Evolutionary conservation across 2,329 filamentous ascomycete species (phyloP), one percentile per base, ranked within the genome.

Genomic region (Claviceps sp.): DNA sequence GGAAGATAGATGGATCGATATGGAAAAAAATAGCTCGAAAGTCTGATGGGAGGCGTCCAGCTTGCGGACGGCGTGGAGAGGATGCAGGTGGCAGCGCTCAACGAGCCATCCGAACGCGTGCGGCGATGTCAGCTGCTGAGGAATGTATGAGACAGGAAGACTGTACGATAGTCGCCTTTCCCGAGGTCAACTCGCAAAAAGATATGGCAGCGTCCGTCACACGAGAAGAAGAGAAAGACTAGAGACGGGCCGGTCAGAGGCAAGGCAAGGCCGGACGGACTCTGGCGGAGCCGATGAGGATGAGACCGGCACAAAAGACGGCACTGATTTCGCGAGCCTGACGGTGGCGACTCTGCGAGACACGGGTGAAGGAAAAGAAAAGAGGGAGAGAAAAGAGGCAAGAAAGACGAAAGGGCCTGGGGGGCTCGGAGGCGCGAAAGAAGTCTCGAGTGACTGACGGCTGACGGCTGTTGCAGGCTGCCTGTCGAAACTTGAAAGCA

Each of bases 41-140:
- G 11, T 29, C 22, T 29, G 47, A 7, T 43, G n/a, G 39, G 6
- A 23, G 13, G 37, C 29, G 39, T n/a, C 14, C n/a, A 37, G 14
- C 26, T 23, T 13, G 40, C 40, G 40, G 22, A 20, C 26, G 13
- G 39, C 29, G 40, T 44, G 17, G 11, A 14, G n/a, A 14, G 6
- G 23, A 34, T 26, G n/a, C 26, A 17, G 3, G 22, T 39, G 40
- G 46, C 45, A 45, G 45, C 52, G 54, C 39, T 52, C 52, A 54
- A 52, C 50, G 40, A 52, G 52, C 54, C 54, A 56, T 54, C 43
- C 52, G 52, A 45, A 37, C 11, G 44, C n/a, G 26, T 38, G 39
- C n/a, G 14, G 42, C 17, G 34, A 50, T 44, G 17, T 13, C 34
- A 34, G 53, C 40, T 48, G 46, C 20, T 47, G 47, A 45, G 14